Evolutionary conservation across 768 basidiomycete genomes (phyloP).

Genomic region (Fistulinella prunicolor): DNA sequence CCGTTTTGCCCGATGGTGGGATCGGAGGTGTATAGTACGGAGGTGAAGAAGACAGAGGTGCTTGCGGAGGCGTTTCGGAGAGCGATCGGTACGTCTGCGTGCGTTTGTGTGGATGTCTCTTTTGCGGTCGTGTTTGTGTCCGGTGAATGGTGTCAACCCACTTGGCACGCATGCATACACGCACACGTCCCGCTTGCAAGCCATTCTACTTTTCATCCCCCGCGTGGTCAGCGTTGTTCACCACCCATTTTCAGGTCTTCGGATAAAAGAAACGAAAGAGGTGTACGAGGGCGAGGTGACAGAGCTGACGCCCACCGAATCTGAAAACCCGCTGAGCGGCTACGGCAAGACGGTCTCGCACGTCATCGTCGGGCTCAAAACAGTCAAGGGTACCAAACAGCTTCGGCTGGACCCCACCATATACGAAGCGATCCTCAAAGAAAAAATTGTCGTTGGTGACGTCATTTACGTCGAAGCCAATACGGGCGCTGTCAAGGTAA

Average conservation of each 20-base stretch:
- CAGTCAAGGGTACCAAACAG: constrained; percentile 90
- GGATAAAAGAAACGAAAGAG: constrained; percentile 99
- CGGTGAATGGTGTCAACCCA: too few relatives aligned
- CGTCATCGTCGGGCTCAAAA: constrained; percentile 94
- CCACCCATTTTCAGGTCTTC: constrained; percentile 50
- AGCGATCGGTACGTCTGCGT: constrained; percentile 74
- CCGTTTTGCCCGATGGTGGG: constrained; percentile 99
- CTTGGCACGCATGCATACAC: too few relatives aligned
- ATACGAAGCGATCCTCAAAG: constrained; percentile 96
- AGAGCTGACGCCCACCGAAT: constrained; percentile 92
- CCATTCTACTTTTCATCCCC: too few relatives aligned
- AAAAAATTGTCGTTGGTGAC: constrained; percentile 94
- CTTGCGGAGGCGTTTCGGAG: constrained; percentile 91
- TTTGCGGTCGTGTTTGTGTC: too few relatives aligned
- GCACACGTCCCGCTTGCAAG: too few relatives aligned
- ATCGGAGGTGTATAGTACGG: constrained; percentile 92
- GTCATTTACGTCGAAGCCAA: constrained; percentile 94
- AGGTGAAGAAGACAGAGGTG: constrained; percentile 99
- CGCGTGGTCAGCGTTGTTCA: too few relatives aligned
- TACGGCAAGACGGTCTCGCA: constrained; percentile 99
- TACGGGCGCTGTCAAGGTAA: constrained; percentile 91
- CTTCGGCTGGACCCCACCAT: constrained; percentile 91
- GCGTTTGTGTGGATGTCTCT: background rate
- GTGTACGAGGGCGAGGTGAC: constrained; percentile 99
- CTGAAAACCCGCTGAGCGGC: constrained; percentile 95